Base-by-base conservation (phyloP, 768 basidiomycete species). In the Suillus weaverae region DNA sequence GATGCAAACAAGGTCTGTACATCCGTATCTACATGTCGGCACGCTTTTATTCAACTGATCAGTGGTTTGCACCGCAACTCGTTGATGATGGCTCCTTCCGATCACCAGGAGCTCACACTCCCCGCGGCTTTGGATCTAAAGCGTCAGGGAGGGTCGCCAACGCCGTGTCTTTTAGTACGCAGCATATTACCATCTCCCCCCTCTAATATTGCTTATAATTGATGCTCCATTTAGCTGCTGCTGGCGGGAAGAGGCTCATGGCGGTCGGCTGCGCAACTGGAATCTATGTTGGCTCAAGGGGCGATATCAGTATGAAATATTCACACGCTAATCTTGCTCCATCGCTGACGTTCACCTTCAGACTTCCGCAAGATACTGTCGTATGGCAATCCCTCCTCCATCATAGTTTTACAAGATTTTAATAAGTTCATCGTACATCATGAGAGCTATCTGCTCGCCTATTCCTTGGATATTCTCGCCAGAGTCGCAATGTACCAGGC, bases 1-100 rank as follows among this genome's bases (percentile, higher is more conserved):
- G 93, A 94, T 50, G 83, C 81, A 20, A 94, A 91, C 69, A 87
- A 87, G 87, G 93, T 92, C 67, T 32, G 80, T 70, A 59, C 9
- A 7, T 13, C 35, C 18, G 16, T 50, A 66, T 41, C 30, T 63
- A 39, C 50, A 20, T n/a, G 36, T 3, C 60, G 18, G 4, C 10
- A 51, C 14, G 30, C 16, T 22, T 61, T 66, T 68, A 16, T 69
- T 71, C 56, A 41, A 70, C 32, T 46, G 1, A 14, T 22, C 64
- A 95, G 93, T 89, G 85, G 81, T 93, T 91, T 67, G 85, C 85
- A 35, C 81, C 85, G 18, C 83, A 86, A 63, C 70, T 76, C 1
- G 62, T 92, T 41, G 82, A 86, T 26, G 89, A 90, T 68, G 79
- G 81, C 3, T 86, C 83, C 66, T 94, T 94, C 76, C 81, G 86